These are phyloP conservation scores for Poa annua DNA, from an alignment of 176 grass and related monocot species.

Conservation along the genomic window DNA sequence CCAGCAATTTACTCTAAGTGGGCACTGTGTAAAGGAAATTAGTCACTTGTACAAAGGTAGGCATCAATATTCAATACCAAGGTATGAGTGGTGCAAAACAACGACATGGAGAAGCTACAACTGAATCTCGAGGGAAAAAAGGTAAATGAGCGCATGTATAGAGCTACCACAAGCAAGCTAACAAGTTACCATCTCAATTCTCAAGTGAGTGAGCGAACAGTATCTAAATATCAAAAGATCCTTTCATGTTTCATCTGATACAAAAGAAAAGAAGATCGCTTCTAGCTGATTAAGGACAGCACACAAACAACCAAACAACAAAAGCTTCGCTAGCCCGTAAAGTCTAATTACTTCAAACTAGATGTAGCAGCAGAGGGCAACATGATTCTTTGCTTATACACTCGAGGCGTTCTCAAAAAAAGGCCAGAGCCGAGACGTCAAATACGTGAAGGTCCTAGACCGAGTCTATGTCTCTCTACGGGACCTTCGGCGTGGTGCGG, in stretches of 20 bases:
- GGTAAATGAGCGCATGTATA: too few species aligned
- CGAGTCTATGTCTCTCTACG: conserved; percentile 59
- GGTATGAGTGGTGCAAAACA: too few species aligned
- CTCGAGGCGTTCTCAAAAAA: conserved; percentile 34
- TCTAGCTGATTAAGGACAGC: conserved; percentile 22
- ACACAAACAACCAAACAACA: conserved; percentile 39
- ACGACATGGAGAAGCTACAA: too few species aligned
- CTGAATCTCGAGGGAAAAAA: too few species aligned
- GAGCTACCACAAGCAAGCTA: too few species aligned
- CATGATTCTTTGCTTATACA: conserved; percentile 53
- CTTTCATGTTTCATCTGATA: conserved; percentile 21
- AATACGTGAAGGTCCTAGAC: neutral
- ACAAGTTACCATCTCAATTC: neutral
- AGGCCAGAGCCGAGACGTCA: conserved; percentile 31
- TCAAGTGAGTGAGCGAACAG: neutral
- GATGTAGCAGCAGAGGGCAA: conserved; percentile 15
- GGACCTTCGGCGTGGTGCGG: conserved; percentile 61
- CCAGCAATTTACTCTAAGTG: neutral
- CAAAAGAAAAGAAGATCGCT: conserved; percentile 22
- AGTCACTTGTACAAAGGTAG: too few species aligned
- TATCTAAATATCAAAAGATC: conserved; percentile 21
- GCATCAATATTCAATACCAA: too few species aligned
- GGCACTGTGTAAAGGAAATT: too few species aligned
- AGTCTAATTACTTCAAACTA: conserved; percentile 14
- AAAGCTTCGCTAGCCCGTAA: neutral